These are phyloP conservation scores for Talaromyces islandicus DNA, from an alignment of 2,329 filamentous ascomycete genomes.

Conservation along the genomic window DNA sequence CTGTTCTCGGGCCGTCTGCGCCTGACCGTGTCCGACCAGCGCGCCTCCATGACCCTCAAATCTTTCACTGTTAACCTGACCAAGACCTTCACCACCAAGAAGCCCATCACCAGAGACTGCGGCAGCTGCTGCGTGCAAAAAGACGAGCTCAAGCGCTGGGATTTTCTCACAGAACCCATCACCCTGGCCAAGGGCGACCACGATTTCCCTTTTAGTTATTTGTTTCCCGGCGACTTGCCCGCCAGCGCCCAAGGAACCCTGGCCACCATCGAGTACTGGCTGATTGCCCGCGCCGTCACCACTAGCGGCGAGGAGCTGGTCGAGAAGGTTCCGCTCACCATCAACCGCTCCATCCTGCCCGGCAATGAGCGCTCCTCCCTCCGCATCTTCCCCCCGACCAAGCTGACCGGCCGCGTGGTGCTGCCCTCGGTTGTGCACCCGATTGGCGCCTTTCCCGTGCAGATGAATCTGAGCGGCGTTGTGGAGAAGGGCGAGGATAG, in stretches of 20 bases:
- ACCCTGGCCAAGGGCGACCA: conserved; percentile 53
- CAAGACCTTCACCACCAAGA: conserved; percentile 69
- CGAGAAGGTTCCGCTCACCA: conserved; percentile 61
- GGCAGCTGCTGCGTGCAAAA: conserved; percentile 65
- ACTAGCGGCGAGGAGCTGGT: conserved; percentile 57
- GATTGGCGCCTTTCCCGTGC: conserved; percentile 71
- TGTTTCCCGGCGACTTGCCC: conserved; percentile 80
- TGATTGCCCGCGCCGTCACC: conserved; percentile 60
- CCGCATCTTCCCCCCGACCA: conserved; percentile 92
- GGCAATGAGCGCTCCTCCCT: conserved; percentile 81
- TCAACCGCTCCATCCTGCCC: conserved; percentile 74
- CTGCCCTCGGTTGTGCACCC: conserved; percentile 81
- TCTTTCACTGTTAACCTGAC: conserved; percentile 67
- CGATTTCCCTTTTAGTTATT: conserved; percentile 80
- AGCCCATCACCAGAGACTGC: conserved; percentile 75
- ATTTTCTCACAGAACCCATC: conserved; percentile 57
- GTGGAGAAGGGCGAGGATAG: conserved; percentile 63
- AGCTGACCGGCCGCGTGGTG: conserved; percentile 79
- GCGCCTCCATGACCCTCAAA: conserved; percentile 58
- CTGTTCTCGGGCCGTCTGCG: conserved; percentile 78
- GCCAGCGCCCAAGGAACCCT: conserved; percentile 71
- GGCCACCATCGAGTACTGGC: conserved; percentile 69
- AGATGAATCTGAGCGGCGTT: conserved; percentile 80
- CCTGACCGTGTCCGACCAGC: conserved; percentile 61
- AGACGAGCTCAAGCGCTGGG: conserved; percentile 73